Base-by-base conservation (phyloP, 352 stramenopile genomes). In the Pythium aphanidermatum region DNA sequence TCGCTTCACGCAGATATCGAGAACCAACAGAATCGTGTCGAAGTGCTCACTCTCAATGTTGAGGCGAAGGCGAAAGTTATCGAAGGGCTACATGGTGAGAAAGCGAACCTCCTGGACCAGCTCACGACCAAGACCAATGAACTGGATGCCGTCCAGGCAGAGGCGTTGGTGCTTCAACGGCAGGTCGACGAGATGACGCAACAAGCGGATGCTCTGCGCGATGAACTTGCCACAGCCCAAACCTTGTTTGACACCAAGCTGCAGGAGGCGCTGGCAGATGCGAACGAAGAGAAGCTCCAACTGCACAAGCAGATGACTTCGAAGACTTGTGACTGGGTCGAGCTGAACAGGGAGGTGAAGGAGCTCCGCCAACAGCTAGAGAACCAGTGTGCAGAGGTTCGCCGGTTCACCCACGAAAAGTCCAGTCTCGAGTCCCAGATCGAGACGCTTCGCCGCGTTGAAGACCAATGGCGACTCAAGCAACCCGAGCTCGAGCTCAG, bases 211-310 rank as follows among this genome's bases (percentile, higher is more conserved):
- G 38, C 55, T 13, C 54, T 77, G 2, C 42, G 62, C 26, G 41
- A 57, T 13, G 51, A 70, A 33, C 29, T 72, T 25, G 32, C 31
- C 6, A 51, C 59, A 24, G 26, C 74, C 10, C 50, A 65, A 20
- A 21, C 58, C 8, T 34, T 71, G 20, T n/a, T 34, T 5, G 37
- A 41, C 1, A 9, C 23, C 2, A 45, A 47, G 29, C 23, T 45
- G 9, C 29, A 47, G 46, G 38, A 56, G 13, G 40, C 39, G 6
- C 0, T 43, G 7, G 16, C 35, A 7, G 16, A 56, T 35, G 55
- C 11, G 13, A 24, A 30, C 11, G 2, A 29, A 1, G 46, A 55
- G 9, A 55, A 56, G 25, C 30, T 39, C 10, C 38, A 56, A 27
- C 48, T 56, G 29, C 30, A 56, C 14, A 58, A 55, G 24, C 28